phyloP scores from a whole-genome alignment of 1,284 basidiomycete genomes.

The Sanghuangporus weigelae region DNA sequence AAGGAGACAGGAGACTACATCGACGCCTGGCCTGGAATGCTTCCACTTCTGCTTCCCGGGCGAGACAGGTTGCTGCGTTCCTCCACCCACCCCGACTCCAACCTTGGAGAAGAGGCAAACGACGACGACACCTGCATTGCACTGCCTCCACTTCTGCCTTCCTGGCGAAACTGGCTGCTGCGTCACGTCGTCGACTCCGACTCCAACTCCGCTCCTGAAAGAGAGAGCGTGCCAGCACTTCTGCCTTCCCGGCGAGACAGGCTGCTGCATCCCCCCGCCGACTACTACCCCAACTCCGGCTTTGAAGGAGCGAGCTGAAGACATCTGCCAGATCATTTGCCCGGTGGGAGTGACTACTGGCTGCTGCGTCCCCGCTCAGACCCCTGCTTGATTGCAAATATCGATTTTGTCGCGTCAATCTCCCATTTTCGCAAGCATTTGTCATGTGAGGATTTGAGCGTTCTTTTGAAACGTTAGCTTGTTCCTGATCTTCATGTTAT shows the following conservation, averaged over 20 bases:
- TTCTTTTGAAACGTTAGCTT: not conserved
- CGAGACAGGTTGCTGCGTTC: slow-evolving; percentile 11
- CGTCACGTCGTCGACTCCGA: not conserved
- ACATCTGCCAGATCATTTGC: not conserved
- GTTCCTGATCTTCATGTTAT: no score
- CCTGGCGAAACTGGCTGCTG: slow-evolving; percentile 14
- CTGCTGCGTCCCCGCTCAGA: slow-evolving; percentile 4
- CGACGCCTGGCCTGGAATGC: not conserved
- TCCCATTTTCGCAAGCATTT: no score
- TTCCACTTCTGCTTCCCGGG: slow-evolving; percentile 12
- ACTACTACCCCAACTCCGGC: not conserved
- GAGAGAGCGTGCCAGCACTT: not conserved
- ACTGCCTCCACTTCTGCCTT: slow-evolving; percentile 2
- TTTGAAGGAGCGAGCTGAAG: not conserved
- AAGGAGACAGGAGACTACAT: not conserved
- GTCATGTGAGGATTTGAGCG: no score
- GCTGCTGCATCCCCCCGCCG: slow-evolving; percentile 10
- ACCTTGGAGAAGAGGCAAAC: not conserved
- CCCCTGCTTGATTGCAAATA: no score
- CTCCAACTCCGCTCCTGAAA: not conserved
- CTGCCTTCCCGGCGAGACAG: slow-evolving; percentile 13
- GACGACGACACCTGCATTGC: not conserved
- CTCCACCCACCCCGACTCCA: not conserved
- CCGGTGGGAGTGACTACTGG: not conserved
- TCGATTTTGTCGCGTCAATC: no score